Evolutionary conservation across 768 basidiomycete species (phyloP).

Genomic region (Amanita jacksonii): DNA sequence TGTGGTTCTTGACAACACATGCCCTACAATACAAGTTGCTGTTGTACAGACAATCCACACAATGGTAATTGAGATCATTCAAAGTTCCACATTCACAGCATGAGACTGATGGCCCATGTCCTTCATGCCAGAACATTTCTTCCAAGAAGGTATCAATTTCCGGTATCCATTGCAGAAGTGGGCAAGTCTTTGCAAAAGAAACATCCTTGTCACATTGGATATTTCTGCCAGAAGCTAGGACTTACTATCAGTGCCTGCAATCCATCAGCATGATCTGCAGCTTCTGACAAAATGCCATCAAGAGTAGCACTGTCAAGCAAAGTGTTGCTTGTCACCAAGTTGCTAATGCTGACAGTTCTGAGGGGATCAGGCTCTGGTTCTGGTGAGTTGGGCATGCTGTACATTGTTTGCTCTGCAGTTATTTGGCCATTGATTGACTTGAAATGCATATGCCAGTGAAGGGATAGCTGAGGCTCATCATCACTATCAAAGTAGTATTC

Average conservation of each 20-base stretch:
- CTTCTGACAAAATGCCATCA: no score
- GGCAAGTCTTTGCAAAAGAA: not conserved
- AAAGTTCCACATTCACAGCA: not conserved
- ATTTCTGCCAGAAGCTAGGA: no score
- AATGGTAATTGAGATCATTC: not conserved
- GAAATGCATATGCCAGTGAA: slow-evolving; percentile 5
- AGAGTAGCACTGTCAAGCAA: no score
- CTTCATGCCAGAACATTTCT: slow-evolving; percentile 1
- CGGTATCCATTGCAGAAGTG: slow-evolving; percentile 4
- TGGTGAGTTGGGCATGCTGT: not conserved
- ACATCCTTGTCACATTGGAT: no score
- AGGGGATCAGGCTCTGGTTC: no score
- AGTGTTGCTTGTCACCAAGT: no score
- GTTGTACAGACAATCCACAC: slow-evolving; percentile 9
- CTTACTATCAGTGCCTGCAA: no score
- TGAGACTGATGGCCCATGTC: not conserved
- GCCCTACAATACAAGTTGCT: slow-evolving; percentile 6
- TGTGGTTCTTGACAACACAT: slow-evolving; percentile 11
- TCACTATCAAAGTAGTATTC: not conserved
- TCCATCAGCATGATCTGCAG: not conserved
- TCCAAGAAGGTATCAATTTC: not conserved
- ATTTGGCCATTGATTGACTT: not conserved
- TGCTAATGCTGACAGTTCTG: no score
- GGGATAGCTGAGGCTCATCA: not conserved
- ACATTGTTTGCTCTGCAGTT: not conserved